Conservation (phyloP, 345 rosid genomes). For the Populus davidiana region DNA sequence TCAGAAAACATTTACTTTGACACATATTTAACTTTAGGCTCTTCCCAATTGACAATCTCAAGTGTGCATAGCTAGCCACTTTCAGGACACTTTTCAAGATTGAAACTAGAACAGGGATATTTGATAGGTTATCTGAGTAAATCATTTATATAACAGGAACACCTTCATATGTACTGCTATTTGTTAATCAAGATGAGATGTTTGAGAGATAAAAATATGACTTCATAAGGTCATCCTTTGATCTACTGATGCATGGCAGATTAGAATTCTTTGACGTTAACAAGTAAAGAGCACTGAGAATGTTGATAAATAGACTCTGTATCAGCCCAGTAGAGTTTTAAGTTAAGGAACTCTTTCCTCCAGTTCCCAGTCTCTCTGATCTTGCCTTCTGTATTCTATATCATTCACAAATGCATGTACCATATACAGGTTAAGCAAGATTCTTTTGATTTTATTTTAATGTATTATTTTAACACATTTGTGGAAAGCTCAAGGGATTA, state of each 20-base stretch:
- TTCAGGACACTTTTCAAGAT: background rate
- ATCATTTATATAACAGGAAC: background rate
- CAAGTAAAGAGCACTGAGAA: background rate
- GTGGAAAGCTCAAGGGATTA: background rate
- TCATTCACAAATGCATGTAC: background rate
- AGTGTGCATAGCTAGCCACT: background rate
- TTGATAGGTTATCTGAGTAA: background rate
- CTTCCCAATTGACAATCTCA: background rate
- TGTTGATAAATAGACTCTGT: background rate
- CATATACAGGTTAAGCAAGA: background rate
- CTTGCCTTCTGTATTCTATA: background rate
- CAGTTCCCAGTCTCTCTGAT: background rate
- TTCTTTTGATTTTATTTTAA: background rate
- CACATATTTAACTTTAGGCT: background rate
- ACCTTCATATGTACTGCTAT: background rate
- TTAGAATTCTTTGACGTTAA: background rate
- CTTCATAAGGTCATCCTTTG: background rate
- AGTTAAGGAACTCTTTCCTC: background rate
- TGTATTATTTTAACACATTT: background rate
- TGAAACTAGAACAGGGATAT: background rate
- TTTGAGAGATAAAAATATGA: background rate
- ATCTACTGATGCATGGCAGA: background rate
- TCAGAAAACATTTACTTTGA: background rate
- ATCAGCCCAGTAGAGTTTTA: background rate
- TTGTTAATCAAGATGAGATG: background rate